Percentiles rank a stretch among this genome's conserved stretches.
phyloP scores from a whole-genome alignment of 495 filamentous ascomycete genomes.

The Aspergillus sparsus region DNA sequence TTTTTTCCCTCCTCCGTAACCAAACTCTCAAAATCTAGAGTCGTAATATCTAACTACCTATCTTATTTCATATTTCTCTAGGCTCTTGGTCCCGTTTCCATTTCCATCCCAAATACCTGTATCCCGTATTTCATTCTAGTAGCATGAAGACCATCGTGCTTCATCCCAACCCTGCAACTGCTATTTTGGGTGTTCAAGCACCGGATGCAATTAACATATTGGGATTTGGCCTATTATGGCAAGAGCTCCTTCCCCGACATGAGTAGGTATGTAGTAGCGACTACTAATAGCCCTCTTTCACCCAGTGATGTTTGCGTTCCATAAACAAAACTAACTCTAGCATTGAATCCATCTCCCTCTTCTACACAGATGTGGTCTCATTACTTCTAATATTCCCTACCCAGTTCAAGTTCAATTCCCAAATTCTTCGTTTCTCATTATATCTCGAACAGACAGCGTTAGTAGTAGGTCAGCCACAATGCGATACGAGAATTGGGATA shows the following conservation, averaged over 20 bases:
- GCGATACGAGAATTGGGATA: slow-evolving; percentile 86
- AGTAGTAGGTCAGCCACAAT: slow-evolving; percentile 44
- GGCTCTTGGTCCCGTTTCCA: too few species aligned
- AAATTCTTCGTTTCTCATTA: slow-evolving; percentile 25
- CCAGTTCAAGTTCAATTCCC: slow-evolving; percentile 13
- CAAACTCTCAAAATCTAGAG: neutral
- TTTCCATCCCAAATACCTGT: too few species aligned
- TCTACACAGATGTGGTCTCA: slow-evolving; percentile 17
- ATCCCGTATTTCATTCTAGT: too few species aligned
- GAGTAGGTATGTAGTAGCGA: neutral
- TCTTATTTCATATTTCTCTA: too few species aligned
- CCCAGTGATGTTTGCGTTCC: neutral
- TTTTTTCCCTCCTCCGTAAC: neutral
- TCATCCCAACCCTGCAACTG: too few species aligned
- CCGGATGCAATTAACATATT: neutral
- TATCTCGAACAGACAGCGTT: slow-evolving; percentile 17
- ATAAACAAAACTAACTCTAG: neutral
- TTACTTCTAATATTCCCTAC: slow-evolving; percentile 26
- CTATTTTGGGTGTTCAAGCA: neutral
- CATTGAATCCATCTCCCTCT: slow-evolving; percentile 10
- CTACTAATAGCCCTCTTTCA: neutral
- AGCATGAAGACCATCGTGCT: too few species aligned
- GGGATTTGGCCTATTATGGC: slow-evolving; percentile 4
- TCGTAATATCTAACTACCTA: neutral
- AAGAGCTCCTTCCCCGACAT: slow-evolving; percentile 7